Evolutionary conservation across 331 rosid genomes (phyloP).

Genomic region (Erythrophleum ivorense): DNA sequence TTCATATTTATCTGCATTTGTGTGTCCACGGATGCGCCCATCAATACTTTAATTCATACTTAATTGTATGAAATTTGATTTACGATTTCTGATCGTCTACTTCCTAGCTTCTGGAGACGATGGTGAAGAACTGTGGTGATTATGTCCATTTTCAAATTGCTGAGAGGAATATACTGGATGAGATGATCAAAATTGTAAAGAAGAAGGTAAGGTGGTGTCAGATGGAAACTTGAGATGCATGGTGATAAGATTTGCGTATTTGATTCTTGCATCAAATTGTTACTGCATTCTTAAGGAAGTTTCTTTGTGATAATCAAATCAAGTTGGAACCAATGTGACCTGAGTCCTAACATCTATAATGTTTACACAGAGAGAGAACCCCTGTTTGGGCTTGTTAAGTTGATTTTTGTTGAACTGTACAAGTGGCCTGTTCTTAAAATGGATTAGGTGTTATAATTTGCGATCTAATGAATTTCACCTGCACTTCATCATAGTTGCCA

Average conservation of each 20-base stretch:
- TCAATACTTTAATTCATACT: conserved; percentile 27
- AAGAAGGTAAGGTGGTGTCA: conserved; percentile 75
- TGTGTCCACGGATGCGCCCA: conserved; percentile 12
- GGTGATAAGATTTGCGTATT: conserved; percentile 34
- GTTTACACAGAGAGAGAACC: conserved; percentile 10
- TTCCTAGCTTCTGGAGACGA: conserved; percentile 90
- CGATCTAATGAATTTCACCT: conserved; percentile 7
- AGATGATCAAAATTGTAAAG: conserved; percentile 91
- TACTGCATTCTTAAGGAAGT: conserved; percentile 10
- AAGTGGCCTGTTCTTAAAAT: not conserved
- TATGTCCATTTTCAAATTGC: conserved; percentile 88
- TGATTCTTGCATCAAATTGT: conserved; percentile 20
- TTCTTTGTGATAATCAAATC: not conserved
- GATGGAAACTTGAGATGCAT: conserved; percentile 18
- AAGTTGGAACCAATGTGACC: conserved; percentile 3
- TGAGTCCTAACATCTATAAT: not conserved
- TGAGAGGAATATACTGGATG: conserved; percentile 84
- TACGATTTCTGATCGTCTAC: conserved; percentile 38
- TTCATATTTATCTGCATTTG: conserved; percentile 28
- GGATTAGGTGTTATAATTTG: not conserved
- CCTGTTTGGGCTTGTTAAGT: conserved; percentile 14
- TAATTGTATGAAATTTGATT: conserved; percentile 40
- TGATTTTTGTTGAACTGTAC: not conserved
- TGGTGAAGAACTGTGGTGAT: conserved; percentile 99
- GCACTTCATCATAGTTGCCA: conserved; percentile 3